Evolutionary conservation across 2,329 filamentous ascomycete species (phyloP), one percentile per base, ranked within the genome.

Genomic region (Alternaria incomplexa): DNA sequence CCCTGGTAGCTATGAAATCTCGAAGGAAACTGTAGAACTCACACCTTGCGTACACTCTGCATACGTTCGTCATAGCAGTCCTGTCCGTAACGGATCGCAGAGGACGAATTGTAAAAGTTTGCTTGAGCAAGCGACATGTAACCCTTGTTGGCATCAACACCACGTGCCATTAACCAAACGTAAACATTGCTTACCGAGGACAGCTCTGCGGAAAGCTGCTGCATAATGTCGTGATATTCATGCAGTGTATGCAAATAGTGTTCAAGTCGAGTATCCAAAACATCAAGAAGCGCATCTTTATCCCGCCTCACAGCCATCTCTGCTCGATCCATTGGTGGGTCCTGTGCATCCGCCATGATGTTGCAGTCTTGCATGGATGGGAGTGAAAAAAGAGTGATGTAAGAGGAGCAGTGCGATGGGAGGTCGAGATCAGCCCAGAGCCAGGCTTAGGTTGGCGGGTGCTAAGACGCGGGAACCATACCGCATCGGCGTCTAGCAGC

Each of bases 31-130:
- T 2, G 50, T 23, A 45, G 15, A 47, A 74, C 73, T 85, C 59
- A 77, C 74, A 90, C 69, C 57, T 79, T 77, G 56, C 86, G 81
- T 22, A 78, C 79, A 4, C 90, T 90, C 74, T 88, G 88, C 88
- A 93, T 92, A 50, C 91, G 86, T 67, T 88, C 86, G 77, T 94
- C 91, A 75, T 92, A 95, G 73, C 87, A 86, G 70, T 92, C 89
- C 66, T 83, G 85, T 4, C 91, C 91, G 75, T 91, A 93, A 45
- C 88, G 84, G 64, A 88, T 77, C 30, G 89, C 86, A n/a, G 87
- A 82, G 12, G 87, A 83, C 73, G 88, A 84, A n/a, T 87, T 88
- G 26, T 87, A 83, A 79, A 92, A 93, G 80, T 93, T 93, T 64
- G 92, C 91, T 61, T 91, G 87, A n/a, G 91, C 90, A 44, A 94